Evolutionary conservation across 306 rosid species (phyloP).

Genomic region (Pueraria montana): DNA sequence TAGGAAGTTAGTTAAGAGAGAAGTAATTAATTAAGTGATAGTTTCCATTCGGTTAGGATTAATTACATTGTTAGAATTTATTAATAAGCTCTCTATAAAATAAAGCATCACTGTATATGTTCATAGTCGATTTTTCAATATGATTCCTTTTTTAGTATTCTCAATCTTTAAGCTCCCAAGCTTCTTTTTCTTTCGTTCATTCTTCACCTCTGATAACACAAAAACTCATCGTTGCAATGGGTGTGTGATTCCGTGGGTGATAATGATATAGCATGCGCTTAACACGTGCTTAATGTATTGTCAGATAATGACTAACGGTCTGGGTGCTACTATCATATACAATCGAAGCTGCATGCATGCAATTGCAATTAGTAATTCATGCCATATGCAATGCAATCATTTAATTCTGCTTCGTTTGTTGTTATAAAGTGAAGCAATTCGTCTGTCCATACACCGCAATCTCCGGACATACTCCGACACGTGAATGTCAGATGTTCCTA

Average conservation of each 20-base stretch:
- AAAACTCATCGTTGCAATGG: background rate
- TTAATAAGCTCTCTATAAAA: too few relatives aligned
- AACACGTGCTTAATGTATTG: slow-evolving; percentile 22
- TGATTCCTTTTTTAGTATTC: too few relatives aligned
- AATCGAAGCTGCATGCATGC: background rate
- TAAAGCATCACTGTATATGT: too few relatives aligned
- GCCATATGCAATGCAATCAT: slow-evolving; percentile 21
- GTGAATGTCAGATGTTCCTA: slow-evolving; percentile 40
- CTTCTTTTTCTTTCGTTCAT: too few relatives aligned
- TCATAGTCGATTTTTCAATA: too few relatives aligned
- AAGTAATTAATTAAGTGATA: too few relatives aligned
- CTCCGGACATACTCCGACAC: slow-evolving; percentile 43
- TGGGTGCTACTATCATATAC: too few relatives aligned
- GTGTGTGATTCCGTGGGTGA: background rate
- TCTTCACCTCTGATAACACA: too few relatives aligned
- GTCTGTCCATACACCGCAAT: background rate
- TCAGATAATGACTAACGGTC: background rate
- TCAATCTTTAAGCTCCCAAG: too few relatives aligned
- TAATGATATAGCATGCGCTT: background rate
- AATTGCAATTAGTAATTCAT: background rate
- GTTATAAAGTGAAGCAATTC: slow-evolving; percentile 35
- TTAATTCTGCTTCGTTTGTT: slow-evolving; percentile 7
- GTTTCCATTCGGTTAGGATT: too few relatives aligned
- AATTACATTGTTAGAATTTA: too few relatives aligned
- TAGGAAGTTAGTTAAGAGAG: too few relatives aligned